Base-by-base conservation (phyloP, 208 protist genomes). In the Crithidia bombi region DNA sequence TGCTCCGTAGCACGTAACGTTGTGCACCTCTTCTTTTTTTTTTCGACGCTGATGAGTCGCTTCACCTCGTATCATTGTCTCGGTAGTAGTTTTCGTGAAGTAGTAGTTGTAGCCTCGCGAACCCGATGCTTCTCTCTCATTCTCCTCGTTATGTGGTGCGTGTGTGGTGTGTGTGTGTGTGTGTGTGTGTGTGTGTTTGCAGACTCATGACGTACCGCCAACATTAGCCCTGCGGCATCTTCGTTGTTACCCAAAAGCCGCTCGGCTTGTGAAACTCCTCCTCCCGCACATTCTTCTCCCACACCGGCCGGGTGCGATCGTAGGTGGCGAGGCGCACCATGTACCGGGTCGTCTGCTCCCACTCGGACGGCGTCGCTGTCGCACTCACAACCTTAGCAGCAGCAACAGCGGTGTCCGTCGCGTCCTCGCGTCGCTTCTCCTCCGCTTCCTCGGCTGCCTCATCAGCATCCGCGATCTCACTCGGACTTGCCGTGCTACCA, bases 191-290 rank as follows among this genome's bases (percentile, higher is more conserved):
- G 14, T 3, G 9, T 14, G 2, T 9, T 14, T 14, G 17, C 4
- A 14, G n/a, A n/a, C n/a, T n/a, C n/a, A n/a, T n/a, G n/a, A n/a
- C n/a, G n/a, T n/a, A n/a, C n/a, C n/a, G n/a, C 5, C 17, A 5
- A 30, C 46, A 6, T 28, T 46, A 73, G 47, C 33, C 38, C 61
- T 77, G 62, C 21, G 61, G 68, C 65, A 87, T 83, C 36, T 28
- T 86, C 17, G 84, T 93, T 14, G 91, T 96, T 61, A 92, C 87
- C 88, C 91, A 96, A 36, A 93, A 73, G 17, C 79, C 81, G 58
- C 84, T 91, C 25, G 72, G 69, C 21, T 51, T 65, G 67, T 78
- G 41, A 21, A 74, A 68, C 30, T 61, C 54, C 12, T 56, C 55
- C 64, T 96, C 91, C 12, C 82, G 61, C 56, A 97, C 69, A 47